phyloP scores from a whole-genome alignment of 305 asterid genomes.

The Solanum chacoense region DNA sequence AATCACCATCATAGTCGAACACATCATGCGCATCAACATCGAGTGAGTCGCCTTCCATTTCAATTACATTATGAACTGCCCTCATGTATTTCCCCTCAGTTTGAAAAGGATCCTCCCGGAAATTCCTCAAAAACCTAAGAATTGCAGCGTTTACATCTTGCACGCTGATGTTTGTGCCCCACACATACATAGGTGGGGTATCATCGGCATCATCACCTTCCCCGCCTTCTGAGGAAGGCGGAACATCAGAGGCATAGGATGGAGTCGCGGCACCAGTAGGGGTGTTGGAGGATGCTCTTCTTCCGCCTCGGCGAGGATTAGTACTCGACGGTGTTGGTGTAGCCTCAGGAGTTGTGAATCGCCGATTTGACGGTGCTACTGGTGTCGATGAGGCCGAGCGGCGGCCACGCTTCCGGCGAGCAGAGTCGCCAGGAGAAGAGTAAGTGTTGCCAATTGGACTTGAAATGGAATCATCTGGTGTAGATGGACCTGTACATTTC shows the following conservation, averaged over 20 bases:
- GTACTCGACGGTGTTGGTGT: constrained; percentile 57
- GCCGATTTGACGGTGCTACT: constrained; percentile 34
- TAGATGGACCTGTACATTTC: constrained; percentile 44
- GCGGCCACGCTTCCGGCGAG: constrained; percentile 59
- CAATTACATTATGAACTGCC: constrained; percentile 55
- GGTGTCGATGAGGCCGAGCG: constrained; percentile 47
- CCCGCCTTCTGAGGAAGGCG: constrained; percentile 67
- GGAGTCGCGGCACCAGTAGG: constrained; percentile 44
- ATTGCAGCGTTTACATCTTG: constrained; percentile 80
- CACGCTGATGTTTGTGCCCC: constrained; percentile 97
- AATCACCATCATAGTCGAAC: constrained; percentile 60
- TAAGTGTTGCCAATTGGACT: constrained; percentile 81
- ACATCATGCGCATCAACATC: constrained; percentile 86
- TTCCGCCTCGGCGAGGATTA: constrained; percentile 34
- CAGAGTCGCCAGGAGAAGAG: constrained; percentile 52
- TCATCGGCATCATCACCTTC: constrained; percentile 49
- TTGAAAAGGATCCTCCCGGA: constrained; percentile 52
- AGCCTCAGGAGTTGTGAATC: constrained; percentile 54
- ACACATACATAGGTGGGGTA: constrained; percentile 75
- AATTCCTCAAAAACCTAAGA: constrained; percentile 72
- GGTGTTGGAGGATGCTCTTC: constrained; percentile 36
- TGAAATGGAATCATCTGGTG: constrained; percentile 55
- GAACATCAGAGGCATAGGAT: constrained; percentile 47
- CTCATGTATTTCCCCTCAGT: constrained; percentile 81
- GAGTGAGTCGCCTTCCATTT: constrained; percentile 85